phyloP scores from a whole-genome alignment of 2,329 filamentous ascomycete species.

The Penicillium sumatraense region DNA sequence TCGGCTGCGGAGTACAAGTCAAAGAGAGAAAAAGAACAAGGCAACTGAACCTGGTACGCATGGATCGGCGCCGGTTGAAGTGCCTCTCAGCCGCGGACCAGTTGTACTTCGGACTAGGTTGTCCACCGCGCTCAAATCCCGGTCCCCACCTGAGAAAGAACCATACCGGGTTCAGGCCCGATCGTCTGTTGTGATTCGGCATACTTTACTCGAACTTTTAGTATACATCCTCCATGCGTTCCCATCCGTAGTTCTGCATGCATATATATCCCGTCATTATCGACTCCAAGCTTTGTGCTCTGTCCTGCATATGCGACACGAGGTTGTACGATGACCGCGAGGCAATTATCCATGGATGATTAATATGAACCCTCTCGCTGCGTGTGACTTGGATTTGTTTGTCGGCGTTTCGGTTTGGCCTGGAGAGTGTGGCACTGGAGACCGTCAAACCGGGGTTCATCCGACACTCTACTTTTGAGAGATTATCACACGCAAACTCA shows the following conservation, averaged over 20 bases:
- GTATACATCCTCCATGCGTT: background rate
- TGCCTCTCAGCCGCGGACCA: background rate
- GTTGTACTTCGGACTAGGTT: slow-evolving; percentile 6
- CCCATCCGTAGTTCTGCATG: slow-evolving; percentile 1
- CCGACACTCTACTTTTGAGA: background rate
- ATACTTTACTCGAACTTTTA: background rate
- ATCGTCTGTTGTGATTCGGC: background rate
- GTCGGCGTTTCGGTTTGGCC: slow-evolving; percentile 13
- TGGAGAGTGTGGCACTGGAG: slow-evolving; percentile 3
- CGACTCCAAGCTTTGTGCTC: background rate
- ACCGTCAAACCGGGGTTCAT: background rate
- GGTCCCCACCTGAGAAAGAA: slow-evolving; percentile 5
- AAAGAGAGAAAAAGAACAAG: no score
- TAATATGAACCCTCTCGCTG: background rate
- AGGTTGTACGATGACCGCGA: slow-evolving; percentile 1
- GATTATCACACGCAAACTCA: no score
- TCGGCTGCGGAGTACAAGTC: background rate
- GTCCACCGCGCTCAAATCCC: background rate
- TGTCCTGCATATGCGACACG: slow-evolving; percentile 17
- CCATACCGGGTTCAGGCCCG: slow-evolving; percentile 8
- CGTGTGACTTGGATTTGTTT: slow-evolving; percentile 16
- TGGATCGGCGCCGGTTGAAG: background rate
- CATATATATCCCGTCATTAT: background rate
- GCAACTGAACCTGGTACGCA: slow-evolving; percentile 5
- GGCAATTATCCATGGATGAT: background rate